phyloP scores from a whole-genome alignment of 1,139 yeast species.

The Kluyveromyces marxianus region DNA sequence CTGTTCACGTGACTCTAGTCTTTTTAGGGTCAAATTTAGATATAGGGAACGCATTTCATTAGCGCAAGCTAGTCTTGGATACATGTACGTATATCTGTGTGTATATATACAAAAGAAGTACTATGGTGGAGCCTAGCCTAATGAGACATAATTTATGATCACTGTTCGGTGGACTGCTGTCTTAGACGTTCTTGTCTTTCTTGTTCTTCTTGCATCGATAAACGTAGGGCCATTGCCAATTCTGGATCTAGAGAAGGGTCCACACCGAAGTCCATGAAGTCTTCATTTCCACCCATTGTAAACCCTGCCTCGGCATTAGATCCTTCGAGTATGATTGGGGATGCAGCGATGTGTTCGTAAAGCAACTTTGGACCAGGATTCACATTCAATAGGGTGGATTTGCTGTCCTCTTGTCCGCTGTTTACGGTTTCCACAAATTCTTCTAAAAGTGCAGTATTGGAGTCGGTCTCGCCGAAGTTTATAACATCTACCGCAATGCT shows the following conservation, averaged over 20 bases:
- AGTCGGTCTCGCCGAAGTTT: slow-evolving; percentile 83
- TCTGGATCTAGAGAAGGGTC: slow-evolving; percentile 97
- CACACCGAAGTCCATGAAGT: slow-evolving; percentile 51
- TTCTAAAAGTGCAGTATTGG: slow-evolving; percentile 72
- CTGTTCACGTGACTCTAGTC: no score
- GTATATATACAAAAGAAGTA: no score
- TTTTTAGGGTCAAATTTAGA: no score
- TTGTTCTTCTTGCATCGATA: slow-evolving; percentile 38
- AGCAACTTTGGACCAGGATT: slow-evolving; percentile 82
- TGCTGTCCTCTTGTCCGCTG: slow-evolving; percentile 56
- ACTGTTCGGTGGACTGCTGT: slow-evolving; percentile 11
- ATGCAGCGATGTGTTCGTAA: slow-evolving; percentile 35
- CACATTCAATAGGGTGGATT: slow-evolving; percentile 72
- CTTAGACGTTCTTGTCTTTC: slow-evolving; percentile 35
- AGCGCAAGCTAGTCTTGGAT: no score
- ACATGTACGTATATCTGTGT: no score
- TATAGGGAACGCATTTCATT: no score
- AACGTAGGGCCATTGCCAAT: slow-evolving; percentile 77
- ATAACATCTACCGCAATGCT: slow-evolving; percentile 84
- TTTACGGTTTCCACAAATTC: slow-evolving; percentile 71
- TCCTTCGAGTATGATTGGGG: slow-evolving; percentile 32
- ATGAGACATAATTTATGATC: no score
- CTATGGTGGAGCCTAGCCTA: no score
- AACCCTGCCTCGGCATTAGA: slow-evolving; percentile 38
- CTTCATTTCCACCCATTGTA: slow-evolving; percentile 43